Conservation (phyloP, 108 stramenopile species). For the Cyclotella choctawhatcheeana region DNA sequence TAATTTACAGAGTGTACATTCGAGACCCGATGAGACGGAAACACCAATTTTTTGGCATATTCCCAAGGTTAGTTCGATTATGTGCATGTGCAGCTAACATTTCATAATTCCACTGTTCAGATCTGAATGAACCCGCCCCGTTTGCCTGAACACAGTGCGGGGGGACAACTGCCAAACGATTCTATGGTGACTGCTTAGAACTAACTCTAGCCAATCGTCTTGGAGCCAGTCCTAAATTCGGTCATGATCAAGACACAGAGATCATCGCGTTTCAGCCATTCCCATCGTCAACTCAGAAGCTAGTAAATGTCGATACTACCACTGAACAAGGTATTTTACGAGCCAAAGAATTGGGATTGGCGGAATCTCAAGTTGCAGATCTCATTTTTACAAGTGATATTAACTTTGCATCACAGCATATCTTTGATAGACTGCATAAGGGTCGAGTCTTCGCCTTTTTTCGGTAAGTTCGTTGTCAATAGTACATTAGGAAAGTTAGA, state of each 20-base stretch:
- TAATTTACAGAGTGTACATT: slow-evolving; percentile 14
- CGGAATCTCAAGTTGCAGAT: slow-evolving; percentile 32
- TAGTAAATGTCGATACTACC: slow-evolving; percentile 59
- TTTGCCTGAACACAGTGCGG: slow-evolving; percentile 2
- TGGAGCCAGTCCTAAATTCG: slow-evolving; percentile 36
- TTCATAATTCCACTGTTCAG: not conserved
- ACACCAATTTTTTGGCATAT: slow-evolving; percentile 40
- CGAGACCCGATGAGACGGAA: not conserved
- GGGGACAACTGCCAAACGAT: slow-evolving; percentile 33
- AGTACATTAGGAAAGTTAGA: too few relatives aligned
- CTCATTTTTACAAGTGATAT: slow-evolving; percentile 49
- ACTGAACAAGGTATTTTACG: slow-evolving; percentile 40
- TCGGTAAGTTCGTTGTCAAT: too few relatives aligned
- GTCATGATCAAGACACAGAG: slow-evolving; percentile 33
- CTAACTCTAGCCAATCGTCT: slow-evolving; percentile 27
- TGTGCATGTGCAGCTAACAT: not conserved
- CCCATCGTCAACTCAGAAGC: slow-evolving; percentile 7
- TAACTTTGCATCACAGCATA: slow-evolving; percentile 27
- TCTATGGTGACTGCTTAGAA: slow-evolving; percentile 24
- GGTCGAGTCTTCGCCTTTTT: slow-evolving; percentile 45
- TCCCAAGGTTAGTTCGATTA: slow-evolving; percentile 13
- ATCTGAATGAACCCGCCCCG: too few relatives aligned
- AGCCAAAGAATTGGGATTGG: slow-evolving; percentile 41
- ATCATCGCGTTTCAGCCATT: slow-evolving; percentile 30
- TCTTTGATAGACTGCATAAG: slow-evolving; percentile 25